Base-by-base conservation (phyloP, 2,329 filamentous ascomycete species). In the Cercospora berteroae region DNA sequence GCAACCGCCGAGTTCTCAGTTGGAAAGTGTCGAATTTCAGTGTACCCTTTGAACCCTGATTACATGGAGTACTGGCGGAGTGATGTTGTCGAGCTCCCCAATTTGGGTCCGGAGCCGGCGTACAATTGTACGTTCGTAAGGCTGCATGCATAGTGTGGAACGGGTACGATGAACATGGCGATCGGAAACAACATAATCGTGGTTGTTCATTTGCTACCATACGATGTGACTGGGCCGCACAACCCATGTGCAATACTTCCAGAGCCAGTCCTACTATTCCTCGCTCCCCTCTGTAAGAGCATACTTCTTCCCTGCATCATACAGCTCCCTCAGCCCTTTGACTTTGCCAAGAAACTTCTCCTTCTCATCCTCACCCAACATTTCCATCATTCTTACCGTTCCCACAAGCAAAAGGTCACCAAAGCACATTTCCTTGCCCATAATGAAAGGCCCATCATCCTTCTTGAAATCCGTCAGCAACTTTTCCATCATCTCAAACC, bases 371-470 rank as follows among this genome's bases (percentile, higher is more conserved):
- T 60, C 48, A 4, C 66, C 70, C 10, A 73, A 63, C 20, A 65
- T 42, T 36, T 60, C 62, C 42, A 72, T 52, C 33, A 63, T 64
- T 31, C 71, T 66, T 7, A 69, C 39, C 39, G 65, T 20, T 16
- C 66, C 69, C 27, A 63, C 66, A 5, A 73, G 39, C 20, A 72
- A 44, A 25, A 71, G 61, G 60, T 73, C 72, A 8, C 59, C 72
- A 58, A 70, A 74, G n/a, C 58, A 63, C 16, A 66, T 57, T 62
- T 67, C n/a, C 39, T 65, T 70, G 0, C 71, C 71, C 59, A 71
- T 31, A 18, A 74, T 66, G 27, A 68, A 73, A 0, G 69, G 71
- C 9, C 72, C 72, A 18, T 69, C 68, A 52, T 73, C 69, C 60
- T 59, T 62, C 67, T 71, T 71, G 44, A 68, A 42, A 57, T 67